These are phyloP conservation scores for Dentipellis fragilis DNA, from an alignment of 768 basidiomycete genomes.

Conservation along the genomic window DNA sequence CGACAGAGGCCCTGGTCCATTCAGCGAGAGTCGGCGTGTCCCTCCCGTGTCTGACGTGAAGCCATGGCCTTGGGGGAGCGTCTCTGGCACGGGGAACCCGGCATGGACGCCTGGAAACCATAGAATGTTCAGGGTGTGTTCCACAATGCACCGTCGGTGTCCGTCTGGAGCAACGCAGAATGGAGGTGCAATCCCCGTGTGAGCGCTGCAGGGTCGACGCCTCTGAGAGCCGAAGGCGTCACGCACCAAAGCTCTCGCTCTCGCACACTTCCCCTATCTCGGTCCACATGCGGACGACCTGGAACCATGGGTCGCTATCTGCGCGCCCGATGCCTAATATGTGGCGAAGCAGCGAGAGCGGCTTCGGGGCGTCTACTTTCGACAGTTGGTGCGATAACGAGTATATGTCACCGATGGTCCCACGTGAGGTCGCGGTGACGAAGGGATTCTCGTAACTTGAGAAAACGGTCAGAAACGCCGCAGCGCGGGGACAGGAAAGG, in stretches of 20 bases:
- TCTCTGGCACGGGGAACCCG: not conserved
- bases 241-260: conserved; percentile 68
- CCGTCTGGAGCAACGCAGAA: conserved; percentile 39
- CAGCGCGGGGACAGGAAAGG: too few species aligned
- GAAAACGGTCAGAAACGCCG: too few species aligned
- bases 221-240: not conserved
- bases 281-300: conserved; percentile 59
- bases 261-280: conserved; percentile 69
- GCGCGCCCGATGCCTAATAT: conserved; percentile 38
- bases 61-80: too few species aligned
- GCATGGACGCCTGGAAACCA: conserved; percentile 57
- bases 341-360: conserved; percentile 47
- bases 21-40: too few species aligned
- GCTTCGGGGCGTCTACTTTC: conserved; percentile 57
- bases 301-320: conserved; percentile 41
- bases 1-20: too few species aligned
- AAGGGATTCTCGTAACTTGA: too few species aligned
- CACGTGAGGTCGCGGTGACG: conserved; percentile 68
- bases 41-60: too few species aligned
- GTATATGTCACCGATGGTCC: conserved; percentile 64
- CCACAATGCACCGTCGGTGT: conserved; percentile 61
- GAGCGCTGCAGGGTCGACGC: too few species aligned
- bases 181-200: too few species aligned
- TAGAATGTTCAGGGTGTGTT: conserved; percentile 71
- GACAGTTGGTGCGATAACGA: conserved; percentile 49